These are phyloP conservation scores for Arthrobotrys iridis DNA, from an alignment of 2,329 filamentous ascomycete genomes.

Conservation along the genomic window DNA sequence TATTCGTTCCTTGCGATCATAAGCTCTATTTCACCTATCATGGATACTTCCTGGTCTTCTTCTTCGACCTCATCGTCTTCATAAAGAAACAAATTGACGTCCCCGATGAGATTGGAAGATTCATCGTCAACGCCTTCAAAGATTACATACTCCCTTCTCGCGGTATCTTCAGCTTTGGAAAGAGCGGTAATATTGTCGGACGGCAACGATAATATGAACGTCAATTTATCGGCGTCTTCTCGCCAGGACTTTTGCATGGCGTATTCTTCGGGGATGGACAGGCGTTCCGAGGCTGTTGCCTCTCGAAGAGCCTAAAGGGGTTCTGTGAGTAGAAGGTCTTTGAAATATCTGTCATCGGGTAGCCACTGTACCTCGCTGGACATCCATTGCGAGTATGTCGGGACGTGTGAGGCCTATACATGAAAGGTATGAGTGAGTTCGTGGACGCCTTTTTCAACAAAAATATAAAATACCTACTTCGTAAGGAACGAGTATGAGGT, in stretches of 20 bases:
- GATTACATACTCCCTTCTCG: background rate
- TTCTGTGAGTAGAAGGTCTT: background rate
- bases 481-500: constrained; percentile 35
- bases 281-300: constrained; percentile 86
- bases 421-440: constrained; percentile 2
- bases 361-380: constrained; percentile 46
- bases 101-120: constrained; percentile 72
- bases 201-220: constrained; percentile 82
- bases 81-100: constrained; percentile 82
- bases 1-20: constrained; percentile 76
- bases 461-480: constrained; percentile 14
- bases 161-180: constrained; percentile 17
- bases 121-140: constrained; percentile 65
- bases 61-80: constrained; percentile 60
- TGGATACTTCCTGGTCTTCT: constrained; percentile 47
- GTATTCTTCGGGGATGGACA: constrained; percentile 83
- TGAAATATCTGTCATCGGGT: background rate
- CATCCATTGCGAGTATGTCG: constrained; percentile 53
- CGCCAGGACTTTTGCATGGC: constrained; percentile 92
- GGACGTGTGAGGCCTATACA: constrained; percentile 41
- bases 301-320: constrained; percentile 74
- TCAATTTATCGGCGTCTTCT: constrained; percentile 82
- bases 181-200: constrained; percentile 27
- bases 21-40: constrained; percentile 78
- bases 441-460: background rate